phyloP scores from a whole-genome alignment of 202 grass and related monocot genomes.

The Alloteropsis angusta region DNA sequence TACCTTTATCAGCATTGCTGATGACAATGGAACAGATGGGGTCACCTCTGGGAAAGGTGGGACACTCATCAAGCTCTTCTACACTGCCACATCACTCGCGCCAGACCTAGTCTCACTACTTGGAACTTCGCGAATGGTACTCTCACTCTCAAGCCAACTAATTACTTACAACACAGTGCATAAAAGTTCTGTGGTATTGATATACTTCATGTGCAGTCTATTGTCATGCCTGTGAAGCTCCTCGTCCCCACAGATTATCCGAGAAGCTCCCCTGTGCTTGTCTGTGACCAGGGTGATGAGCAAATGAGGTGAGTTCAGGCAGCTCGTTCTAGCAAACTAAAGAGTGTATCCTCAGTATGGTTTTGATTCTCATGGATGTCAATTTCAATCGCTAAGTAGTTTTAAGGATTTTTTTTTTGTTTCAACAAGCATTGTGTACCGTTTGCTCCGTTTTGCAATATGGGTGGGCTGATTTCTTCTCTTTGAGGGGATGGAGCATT shows the following conservation, averaged over 20 bases:
- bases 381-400: too few species aligned
- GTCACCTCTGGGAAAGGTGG: not conserved
- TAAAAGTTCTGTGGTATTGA: not conserved
- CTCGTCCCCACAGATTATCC: slow-evolving; percentile 37
- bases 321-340: not conserved
- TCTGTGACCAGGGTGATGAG: slow-evolving; percentile 14
- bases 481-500: too few species aligned
- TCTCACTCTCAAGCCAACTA: not conserved
- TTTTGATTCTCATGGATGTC: too few species aligned
- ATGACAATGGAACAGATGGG: not conserved
- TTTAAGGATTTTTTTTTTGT: too few species aligned
- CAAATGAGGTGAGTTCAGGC: not conserved
- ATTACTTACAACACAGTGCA: not conserved
- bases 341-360: not conserved
- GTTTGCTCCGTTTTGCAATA: too few species aligned
- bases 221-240: slow-evolving; percentile 32
- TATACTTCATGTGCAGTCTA: slow-evolving; percentile 17
- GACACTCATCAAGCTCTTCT: slow-evolving; percentile 29
- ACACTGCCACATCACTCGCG: slow-evolving; percentile 15
- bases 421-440: too few species aligned
- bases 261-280: slow-evolving; percentile 32
- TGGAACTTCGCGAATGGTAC: slow-evolving; percentile 27
- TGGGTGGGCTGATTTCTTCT: too few species aligned
- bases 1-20: slow-evolving; percentile 25
- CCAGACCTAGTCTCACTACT: slow-evolving; percentile 19